Conservation (phyloP, 2,329 filamentous ascomycete genomes). For the Pseudocercospora fuligena region DNA sequence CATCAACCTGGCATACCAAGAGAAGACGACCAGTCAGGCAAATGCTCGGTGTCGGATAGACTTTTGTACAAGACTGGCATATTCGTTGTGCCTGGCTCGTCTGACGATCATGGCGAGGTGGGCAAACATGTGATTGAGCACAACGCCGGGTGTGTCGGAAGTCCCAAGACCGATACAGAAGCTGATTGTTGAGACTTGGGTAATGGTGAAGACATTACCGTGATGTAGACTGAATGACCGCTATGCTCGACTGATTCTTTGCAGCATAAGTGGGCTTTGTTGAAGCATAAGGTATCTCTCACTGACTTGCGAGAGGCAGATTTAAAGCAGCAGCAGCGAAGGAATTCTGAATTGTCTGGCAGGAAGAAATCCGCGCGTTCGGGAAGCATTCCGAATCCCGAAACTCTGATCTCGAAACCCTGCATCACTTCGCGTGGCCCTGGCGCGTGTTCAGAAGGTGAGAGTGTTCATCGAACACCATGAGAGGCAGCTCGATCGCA, state of each 20-base stretch:
- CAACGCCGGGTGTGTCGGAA: background rate
- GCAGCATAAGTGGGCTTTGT: too few species aligned
- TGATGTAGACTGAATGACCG: too few species aligned
- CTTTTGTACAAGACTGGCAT: background rate
- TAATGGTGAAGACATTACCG: too few species aligned
- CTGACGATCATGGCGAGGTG: background rate
- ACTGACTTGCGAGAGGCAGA: too few species aligned
- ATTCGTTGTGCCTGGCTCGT: background rate
- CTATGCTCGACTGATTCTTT: too few species aligned
- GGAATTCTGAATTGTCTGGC: background rate
- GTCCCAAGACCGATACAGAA: background rate
- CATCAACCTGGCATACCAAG: conserved; percentile 1
- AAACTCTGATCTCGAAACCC: background rate
- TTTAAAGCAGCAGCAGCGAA: background rate
- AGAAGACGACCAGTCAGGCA: background rate
- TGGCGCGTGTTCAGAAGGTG: background rate
- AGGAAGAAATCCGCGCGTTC: background rate
- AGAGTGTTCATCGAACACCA: background rate
- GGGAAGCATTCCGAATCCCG: background rate
- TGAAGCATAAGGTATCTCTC: too few species aligned
- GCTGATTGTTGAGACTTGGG: background rate
- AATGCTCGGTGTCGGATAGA: background rate
- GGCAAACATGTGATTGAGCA: conserved; percentile 1
- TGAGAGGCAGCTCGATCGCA: background rate
- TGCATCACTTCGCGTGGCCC: background rate